Evolutionary conservation across 2,329 filamentous ascomycete genomes (phyloP).

Genomic region (Penicillium concentricum): DNA sequence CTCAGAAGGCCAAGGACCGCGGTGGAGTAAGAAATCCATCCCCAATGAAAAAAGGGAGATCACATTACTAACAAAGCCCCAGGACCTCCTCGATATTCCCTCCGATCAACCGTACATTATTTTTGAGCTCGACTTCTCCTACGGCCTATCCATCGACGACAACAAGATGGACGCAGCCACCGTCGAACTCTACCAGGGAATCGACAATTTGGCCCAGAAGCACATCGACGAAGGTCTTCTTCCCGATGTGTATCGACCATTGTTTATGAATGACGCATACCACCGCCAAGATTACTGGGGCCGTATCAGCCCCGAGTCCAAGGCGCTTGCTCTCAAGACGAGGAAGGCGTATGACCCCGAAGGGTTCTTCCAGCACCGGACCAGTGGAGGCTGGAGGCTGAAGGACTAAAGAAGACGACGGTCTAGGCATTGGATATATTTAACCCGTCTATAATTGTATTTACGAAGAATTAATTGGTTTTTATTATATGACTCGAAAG

Average conservation of each 20-base stretch:
- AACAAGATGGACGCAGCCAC: conserved; percentile 41
- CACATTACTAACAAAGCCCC: neutral
- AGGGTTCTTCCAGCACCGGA: conserved; percentile 42
- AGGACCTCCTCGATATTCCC: conserved; percentile 45
- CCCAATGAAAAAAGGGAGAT: neutral
- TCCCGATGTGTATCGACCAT: conserved; percentile 42
- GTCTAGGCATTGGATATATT: neutral
- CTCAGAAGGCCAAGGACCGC: conserved; percentile 33
- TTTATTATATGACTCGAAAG: neutral
- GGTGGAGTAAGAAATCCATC: conserved; percentile 36
- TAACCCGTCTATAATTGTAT: conserved; percentile 2
- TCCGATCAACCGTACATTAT: conserved; percentile 44
- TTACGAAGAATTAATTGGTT: neutral
- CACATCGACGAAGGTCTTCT: conserved; percentile 37
- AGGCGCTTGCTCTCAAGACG: conserved; percentile 33
- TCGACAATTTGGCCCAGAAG: conserved; percentile 34
- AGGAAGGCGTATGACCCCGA: conserved; percentile 41
- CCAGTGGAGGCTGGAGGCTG: conserved; percentile 42
- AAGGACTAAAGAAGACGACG: neutral
- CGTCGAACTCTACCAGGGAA: conserved; percentile 39
- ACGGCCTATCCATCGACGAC: conserved; percentile 35
- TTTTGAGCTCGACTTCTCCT: conserved; percentile 48
- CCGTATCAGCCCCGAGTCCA: conserved; percentile 32
- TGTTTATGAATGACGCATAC: conserved; percentile 51
- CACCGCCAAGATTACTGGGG: conserved; percentile 47